Base-by-base conservation (phyloP, 2,329 filamentous ascomycete genomes). In the Penicillium sp. region DNA sequence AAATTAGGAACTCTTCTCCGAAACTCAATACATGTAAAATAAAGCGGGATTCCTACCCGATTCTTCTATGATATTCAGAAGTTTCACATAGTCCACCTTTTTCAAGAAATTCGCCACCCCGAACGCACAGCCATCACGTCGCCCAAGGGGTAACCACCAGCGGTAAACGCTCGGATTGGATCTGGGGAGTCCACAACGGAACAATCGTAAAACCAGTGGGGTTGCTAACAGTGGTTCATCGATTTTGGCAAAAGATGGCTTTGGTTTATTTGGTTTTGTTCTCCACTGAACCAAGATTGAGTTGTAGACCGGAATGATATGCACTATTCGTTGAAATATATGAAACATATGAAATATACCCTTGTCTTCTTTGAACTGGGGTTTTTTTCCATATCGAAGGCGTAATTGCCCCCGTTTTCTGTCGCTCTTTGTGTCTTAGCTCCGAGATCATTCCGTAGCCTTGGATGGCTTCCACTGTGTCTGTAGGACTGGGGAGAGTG, bases 141-240 rank as follows among this genome's bases (percentile, higher is more conserved):
- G n/a, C n/a, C 60, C 59, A 62, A 53, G 54, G 56, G 50, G 54
- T 48, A 40, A 38, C 42, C 41, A 40, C 17, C 30, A 11, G 19
- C 30, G 51, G 59, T 36, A 28, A 31, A 55, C 25, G 9, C 50
- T 42, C 12, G 45, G 55, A 62, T 59, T 63, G 57, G 62, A 61
- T 61, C 56, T 55, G 45, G 48, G 55, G 55, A 55, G 55, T 54
- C 61, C 62, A 64, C 62, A 56, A 36, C 56, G 61, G 61, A 53
- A 57, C 46, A 45, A 48, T 43, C 53, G 53, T 58, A 65, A 65
- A 65, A 64, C 62, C 44, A 38, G 62, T 64, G 62, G 62, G 62
- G 62, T 48, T 54, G 16, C 30, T 9, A 44, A 43, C 14, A 40
- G 28, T 25, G 49, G 55, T 53, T 56, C 50, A 57, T 40, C 35